Percentiles rank a stretch among this genome's conserved stretches.
Evolutionary conservation across 192 early-diverging fungal genomes (phyloP).

Genomic region (Coemansia sp.): DNA sequence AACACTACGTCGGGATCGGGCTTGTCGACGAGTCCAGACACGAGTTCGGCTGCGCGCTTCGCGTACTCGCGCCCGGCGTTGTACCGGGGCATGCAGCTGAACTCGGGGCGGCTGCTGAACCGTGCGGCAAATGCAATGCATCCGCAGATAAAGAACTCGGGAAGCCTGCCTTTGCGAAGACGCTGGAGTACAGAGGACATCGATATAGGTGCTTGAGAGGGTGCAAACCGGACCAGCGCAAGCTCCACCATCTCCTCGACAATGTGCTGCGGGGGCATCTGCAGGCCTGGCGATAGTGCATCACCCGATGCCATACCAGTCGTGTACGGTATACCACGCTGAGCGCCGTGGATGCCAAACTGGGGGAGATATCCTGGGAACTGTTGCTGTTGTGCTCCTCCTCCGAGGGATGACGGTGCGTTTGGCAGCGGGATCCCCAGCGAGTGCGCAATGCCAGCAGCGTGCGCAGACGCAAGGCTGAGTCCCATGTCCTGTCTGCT

Average conservation of each 20-base stretch:
- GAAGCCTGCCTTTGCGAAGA: conserved; percentile 44
- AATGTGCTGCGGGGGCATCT: conserved; percentile 34
- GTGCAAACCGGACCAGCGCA: conserved; percentile 36
- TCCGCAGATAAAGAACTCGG: conserved; percentile 46
- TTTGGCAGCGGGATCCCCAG: conserved; percentile 20
- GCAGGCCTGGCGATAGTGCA: conserved; percentile 4
- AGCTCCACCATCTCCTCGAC: conserved; percentile 54
- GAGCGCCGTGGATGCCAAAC: conserved; percentile 6
- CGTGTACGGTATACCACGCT: conserved; percentile 10
- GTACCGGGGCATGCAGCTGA: conserved; percentile 45
- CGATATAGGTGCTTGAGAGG: conserved; percentile 40
- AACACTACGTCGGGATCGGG: conserved; percentile 51
- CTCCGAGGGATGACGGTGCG: neutral
- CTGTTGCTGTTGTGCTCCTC: conserved; percentile 7
- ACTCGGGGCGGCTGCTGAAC: conserved; percentile 51
- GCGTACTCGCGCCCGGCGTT: conserved; percentile 52
- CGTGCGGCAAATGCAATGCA: conserved; percentile 43
- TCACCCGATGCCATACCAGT: neutral
- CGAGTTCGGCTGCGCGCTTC: conserved; percentile 50
- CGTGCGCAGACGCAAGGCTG: conserved; percentile 43
- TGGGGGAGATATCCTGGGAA: conserved; percentile 4
- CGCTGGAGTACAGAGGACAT: conserved; percentile 31
- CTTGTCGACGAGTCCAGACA: conserved; percentile 42
- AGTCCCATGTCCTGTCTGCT: conserved; percentile 37
- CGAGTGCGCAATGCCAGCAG: conserved; percentile 34